Evolutionary conservation across 140 eudicot species (phyloP), one percentile per base, ranked within the genome.

Genomic region (Flaveria floridana): DNA sequence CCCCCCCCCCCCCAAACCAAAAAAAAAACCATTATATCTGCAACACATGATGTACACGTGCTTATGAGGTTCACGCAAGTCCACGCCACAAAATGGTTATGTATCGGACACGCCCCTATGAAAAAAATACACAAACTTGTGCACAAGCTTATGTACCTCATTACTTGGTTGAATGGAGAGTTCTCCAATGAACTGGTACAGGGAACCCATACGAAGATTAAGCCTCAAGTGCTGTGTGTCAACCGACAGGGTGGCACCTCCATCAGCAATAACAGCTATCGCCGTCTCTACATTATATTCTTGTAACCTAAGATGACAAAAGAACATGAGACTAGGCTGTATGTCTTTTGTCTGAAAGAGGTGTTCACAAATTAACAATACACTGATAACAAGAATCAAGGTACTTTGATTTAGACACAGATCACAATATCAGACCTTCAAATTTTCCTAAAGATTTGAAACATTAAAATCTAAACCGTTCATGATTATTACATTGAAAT

Each of bases 171-270:
- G 85, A 78, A 88, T 79, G 42, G 74, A 83, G 62, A 92, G 87
- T 80, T 92, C 96, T 23, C 98, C 98, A 56, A 92, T 89, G 83
- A 92, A 92, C 70, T 92, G 96, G 70, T 84, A 92, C 48, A 92
- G 39, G 6, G 96, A 92, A 59, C 96, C 95, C 19, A 81, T 58
- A 30, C 93, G 89, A 71, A 86, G 84, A 77, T 82, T 80, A 65
- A 92, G 71, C 18, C 79, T 83, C 65, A 89, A 75, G 79, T 83
- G 91, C 61, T 82, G 90, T 6, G 93, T 86, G 74, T 90, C 93
- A 30, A 92, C 73, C 65, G 82, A 84, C 58, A 92, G 82, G 58
- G 89, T 83, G 51, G 88, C 84, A 84, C 76, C 83, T 78, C 89
- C 93, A 82, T 92, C 96, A 71, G 81, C 86, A 67, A 92, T 81